Conservation (phyloP, 306 rosid genomes). For the Cucurbita pepo region DNA sequence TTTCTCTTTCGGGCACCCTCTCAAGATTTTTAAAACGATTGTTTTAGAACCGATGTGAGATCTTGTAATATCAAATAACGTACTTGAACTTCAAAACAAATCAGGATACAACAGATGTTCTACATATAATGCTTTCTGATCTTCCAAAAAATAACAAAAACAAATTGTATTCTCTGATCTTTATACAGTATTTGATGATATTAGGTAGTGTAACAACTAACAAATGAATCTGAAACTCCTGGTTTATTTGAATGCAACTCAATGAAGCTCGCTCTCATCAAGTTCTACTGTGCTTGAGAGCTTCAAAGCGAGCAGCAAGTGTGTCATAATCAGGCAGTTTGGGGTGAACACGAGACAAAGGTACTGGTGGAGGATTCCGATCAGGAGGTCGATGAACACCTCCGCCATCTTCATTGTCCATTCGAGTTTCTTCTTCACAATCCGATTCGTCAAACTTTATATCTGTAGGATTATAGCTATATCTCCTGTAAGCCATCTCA, state of each 20-base stretch:
- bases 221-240: neutral
- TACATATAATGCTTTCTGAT: no score
- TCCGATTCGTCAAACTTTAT: constrained; percentile 76
- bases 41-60: no score
- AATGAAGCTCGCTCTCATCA: neutral
- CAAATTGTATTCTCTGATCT: neutral
- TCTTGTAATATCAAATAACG: no score
- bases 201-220: neutral
- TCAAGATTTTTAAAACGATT: no score
- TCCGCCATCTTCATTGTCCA: constrained; percentile 16
- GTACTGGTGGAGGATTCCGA: constrained; percentile 41
- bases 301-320: constrained; percentile 82
- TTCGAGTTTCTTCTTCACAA: constrained; percentile 54
- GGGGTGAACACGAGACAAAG: constrained; percentile 58
- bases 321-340: constrained; percentile 77
- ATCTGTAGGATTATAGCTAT: constrained; percentile 49
- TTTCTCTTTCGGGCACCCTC: no score
- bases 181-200: constrained; percentile 1
- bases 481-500: constrained; percentile 38
- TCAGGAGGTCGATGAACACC: constrained; percentile 29
- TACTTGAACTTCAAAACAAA: no score
- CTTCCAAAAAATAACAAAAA: no score
- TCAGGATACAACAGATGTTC: neutral
- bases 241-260: neutral
- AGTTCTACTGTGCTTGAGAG: constrained; percentile 59